phyloP scores from a whole-genome alignment of 2,329 filamentous ascomycete genomes.

The Talaromyces verruculosus region DNA sequence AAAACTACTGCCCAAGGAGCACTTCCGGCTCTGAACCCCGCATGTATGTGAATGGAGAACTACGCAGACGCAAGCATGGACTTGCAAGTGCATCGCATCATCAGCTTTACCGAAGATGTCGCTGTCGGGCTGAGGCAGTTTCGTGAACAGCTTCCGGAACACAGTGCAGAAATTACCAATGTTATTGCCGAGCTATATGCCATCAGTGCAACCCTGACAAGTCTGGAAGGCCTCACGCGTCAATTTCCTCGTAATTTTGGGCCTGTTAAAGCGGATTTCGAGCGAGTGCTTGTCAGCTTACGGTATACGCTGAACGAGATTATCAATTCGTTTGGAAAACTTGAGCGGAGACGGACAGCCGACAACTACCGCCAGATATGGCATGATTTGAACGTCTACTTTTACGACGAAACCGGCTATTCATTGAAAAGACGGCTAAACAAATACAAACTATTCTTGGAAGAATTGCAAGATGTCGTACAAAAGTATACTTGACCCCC shows the following conservation, averaged over 20 bases:
- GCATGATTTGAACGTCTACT: constrained; percentile 49
- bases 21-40: constrained; percentile 7
- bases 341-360: constrained; percentile 35
- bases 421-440: constrained; percentile 50
- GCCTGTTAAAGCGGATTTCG: constrained; percentile 49
- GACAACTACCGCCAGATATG: constrained; percentile 52
- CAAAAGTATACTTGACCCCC: constrained; percentile 45
- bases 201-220: constrained; percentile 53
- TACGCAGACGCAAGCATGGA: constrained; percentile 36
- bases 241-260: constrained; percentile 41
- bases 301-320: constrained; percentile 54
- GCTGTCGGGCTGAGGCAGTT: constrained; percentile 53
- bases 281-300: constrained; percentile 51
- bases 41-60: constrained; percentile 26
- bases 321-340: constrained; percentile 45
- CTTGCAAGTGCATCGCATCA: constrained; percentile 40
- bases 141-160: constrained; percentile 51
- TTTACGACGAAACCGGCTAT: constrained; percentile 49
- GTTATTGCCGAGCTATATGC: constrained; percentile 56
- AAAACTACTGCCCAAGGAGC: constrained; percentile 2
- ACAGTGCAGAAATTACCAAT: constrained; percentile 54
- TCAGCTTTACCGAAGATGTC: constrained; percentile 54
- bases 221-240: constrained; percentile 48
- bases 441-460: constrained; percentile 52
- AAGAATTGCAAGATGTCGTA: constrained; percentile 46